These are phyloP conservation scores for Puccinia polysora DNA, from an alignment of 1,284 basidiomycete genomes.

Conservation along the genomic window DNA sequence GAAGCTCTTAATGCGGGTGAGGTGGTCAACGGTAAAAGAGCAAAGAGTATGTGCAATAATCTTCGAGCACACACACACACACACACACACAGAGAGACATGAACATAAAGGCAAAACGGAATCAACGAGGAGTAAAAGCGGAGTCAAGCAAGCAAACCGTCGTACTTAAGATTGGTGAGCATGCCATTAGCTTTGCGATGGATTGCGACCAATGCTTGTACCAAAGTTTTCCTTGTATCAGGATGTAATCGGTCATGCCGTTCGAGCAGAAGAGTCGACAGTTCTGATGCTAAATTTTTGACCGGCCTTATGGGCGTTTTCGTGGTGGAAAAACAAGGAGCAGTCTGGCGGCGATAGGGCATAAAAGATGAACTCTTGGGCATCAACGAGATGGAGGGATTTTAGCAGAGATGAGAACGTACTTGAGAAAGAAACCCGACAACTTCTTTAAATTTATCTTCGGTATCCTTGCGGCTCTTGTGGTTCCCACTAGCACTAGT, in stretches of 20 bases:
- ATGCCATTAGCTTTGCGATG: constrained; percentile 68
- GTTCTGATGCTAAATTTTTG: constrained; percentile 69
- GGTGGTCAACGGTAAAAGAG: constrained; percentile 82
- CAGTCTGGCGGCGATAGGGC: constrained; percentile 59
- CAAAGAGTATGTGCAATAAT: constrained; percentile 83
- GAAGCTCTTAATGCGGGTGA: constrained; percentile 75
- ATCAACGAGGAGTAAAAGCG: neutral
- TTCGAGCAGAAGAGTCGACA: constrained; percentile 70
- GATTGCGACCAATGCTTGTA: constrained; percentile 86
- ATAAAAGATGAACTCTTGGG: neutral
- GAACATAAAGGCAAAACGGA: neutral
- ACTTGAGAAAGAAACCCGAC: constrained; percentile 80
- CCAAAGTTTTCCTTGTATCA: constrained; percentile 73
- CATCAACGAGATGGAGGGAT: neutral
- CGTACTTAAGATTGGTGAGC: constrained; percentile 83
- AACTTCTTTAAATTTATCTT: constrained; percentile 73
- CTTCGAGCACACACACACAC: constrained; percentile 56
- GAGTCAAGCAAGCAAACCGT: too few species aligned
- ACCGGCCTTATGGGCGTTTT: constrained; percentile 55
- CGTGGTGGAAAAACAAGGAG: constrained; percentile 82
- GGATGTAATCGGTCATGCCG: constrained; percentile 66
- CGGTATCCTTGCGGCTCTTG: constrained; percentile 62
- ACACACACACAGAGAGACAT: constrained; percentile 7
- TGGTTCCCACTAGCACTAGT: constrained; percentile 33
- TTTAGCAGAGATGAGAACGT: constrained; percentile 45